Evolutionary conservation across 768 basidiomycete species (phyloP).

Genomic region (Roridomyces roridus): DNA sequence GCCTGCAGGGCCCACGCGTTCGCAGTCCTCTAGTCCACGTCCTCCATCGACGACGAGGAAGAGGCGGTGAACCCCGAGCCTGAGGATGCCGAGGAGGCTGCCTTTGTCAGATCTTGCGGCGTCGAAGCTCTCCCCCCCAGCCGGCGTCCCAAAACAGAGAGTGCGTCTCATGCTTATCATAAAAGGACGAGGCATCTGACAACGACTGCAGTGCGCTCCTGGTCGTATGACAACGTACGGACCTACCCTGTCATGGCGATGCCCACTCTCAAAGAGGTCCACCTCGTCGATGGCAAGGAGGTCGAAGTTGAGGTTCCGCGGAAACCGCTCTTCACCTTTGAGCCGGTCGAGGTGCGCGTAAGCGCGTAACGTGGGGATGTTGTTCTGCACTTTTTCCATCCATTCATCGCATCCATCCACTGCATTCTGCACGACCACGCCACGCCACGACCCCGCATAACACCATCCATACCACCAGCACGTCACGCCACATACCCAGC

Average conservation of each 20-base stretch:
- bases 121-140: slow-evolving; percentile 27
- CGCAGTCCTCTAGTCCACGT: slow-evolving; percentile 36
- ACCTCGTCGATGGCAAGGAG: slow-evolving; percentile 54
- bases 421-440: not conserved
- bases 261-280: slow-evolving; percentile 63
- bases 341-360: not conserved
- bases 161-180: slow-evolving; percentile 42
- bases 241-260: slow-evolving; percentile 70
- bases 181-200: not conserved
- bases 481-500: not conserved
- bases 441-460: not conserved
- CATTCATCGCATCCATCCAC: not conserved
- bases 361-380: too few relatives aligned
- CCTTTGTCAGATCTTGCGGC: slow-evolving; percentile 29
- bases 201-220: slow-evolving; percentile 59
- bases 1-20: slow-evolving; percentile 32
- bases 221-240: slow-evolving; percentile 77
- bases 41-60: slow-evolving; percentile 35
- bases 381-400: too few relatives aligned
- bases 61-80: slow-evolving; percentile 4
- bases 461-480: not conserved
- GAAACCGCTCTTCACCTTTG: slow-evolving; percentile 77
- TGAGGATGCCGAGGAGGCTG: slow-evolving; percentile 26
- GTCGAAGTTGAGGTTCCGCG: slow-evolving; percentile 60
- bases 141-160: slow-evolving; percentile 55